Evolutionary conservation across 805 yeast genomes (phyloP).

Genomic region (Starmera pachycereana): DNA sequence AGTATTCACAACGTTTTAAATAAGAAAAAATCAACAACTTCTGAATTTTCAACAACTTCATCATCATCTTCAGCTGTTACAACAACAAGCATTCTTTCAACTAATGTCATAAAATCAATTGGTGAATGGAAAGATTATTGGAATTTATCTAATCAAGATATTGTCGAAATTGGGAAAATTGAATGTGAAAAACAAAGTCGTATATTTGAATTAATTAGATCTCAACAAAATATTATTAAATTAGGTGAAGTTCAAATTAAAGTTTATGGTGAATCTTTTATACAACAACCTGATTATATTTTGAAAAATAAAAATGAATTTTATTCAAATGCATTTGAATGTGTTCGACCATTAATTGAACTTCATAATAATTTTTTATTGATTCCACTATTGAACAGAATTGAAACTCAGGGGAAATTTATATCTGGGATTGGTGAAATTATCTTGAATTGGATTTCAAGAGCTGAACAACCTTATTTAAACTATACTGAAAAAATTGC

Average conservation of each 20-base stretch:
- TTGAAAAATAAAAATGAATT: constrained; percentile 45
- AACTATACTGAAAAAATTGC: constrained; percentile 54
- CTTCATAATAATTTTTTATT: constrained; percentile 45
- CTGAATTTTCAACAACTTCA: no score
- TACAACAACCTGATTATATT: constrained; percentile 29
- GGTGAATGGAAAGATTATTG: constrained; percentile 60
- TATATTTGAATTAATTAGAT: constrained; percentile 61
- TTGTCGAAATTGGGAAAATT: constrained; percentile 36
- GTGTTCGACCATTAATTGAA: constrained; percentile 44
- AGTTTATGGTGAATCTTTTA: constrained; percentile 37
- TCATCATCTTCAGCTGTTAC: constrained; percentile 14
- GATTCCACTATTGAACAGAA: constrained; percentile 45
- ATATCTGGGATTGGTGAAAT: constrained; percentile 55
- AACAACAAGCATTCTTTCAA: constrained; percentile 5
- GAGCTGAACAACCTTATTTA: constrained; percentile 43
- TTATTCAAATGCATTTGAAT: constrained; percentile 44
- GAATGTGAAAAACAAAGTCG: constrained; percentile 63
- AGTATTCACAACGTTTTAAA: neutral
- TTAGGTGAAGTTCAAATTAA: constrained; percentile 57
- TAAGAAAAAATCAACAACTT: constrained; percentile 1
- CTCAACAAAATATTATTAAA: constrained; percentile 61
- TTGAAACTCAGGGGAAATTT: constrained; percentile 55
- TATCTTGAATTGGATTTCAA: constrained; percentile 52
- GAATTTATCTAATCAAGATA: constrained; percentile 46
- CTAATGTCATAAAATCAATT: no score